phyloP scores from a whole-genome alignment of 1,139 yeast species.

The Suhomyces guaymorum region DNA sequence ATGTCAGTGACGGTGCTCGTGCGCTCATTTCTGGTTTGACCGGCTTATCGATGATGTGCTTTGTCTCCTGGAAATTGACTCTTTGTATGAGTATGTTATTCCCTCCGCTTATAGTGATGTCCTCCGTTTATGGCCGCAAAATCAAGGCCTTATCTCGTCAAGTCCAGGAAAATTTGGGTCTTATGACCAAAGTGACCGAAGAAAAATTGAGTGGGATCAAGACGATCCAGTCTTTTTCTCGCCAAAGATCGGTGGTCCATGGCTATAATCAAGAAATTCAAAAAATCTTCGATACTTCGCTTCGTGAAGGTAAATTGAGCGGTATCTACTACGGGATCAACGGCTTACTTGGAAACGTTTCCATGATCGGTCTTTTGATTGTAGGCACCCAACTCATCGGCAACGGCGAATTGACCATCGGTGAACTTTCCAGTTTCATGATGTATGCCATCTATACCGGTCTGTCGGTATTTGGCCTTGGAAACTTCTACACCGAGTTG shows the following conservation, averaged over 20 bases:
- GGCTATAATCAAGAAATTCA: conserved; percentile 66
- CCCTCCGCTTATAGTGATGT: conserved; percentile 79
- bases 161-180: conserved; percentile 85
- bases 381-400: conserved; percentile 81
- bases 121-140: conserved; percentile 75
- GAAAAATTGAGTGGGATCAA: conserved; percentile 85
- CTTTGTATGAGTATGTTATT: conserved; percentile 72
- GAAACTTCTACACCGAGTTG: conserved; percentile 86
- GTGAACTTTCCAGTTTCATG: conserved; percentile 90
- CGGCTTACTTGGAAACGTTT: conserved; percentile 77
- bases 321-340: conserved; percentile 79
- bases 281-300: conserved; percentile 70
- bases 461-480: conserved; percentile 82
- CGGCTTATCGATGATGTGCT: conserved; percentile 84
- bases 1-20: conserved; percentile 87
- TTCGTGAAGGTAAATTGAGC: conserved; percentile 75
- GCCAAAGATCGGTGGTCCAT: conserved; percentile 59
- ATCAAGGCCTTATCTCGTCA: conserved; percentile 73
- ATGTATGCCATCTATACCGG: conserved; percentile 94
- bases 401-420: conserved; percentile 71
- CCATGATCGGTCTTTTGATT: conserved; percentile 72
- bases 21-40: conserved; percentile 77
- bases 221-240: conserved; percentile 88
- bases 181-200: conserved; percentile 84
- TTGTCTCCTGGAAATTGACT: conserved; percentile 79